Evolutionary conservation across 208 protist species (phyloP).

Genomic region (Wallacemonas collosoma): DNA sequence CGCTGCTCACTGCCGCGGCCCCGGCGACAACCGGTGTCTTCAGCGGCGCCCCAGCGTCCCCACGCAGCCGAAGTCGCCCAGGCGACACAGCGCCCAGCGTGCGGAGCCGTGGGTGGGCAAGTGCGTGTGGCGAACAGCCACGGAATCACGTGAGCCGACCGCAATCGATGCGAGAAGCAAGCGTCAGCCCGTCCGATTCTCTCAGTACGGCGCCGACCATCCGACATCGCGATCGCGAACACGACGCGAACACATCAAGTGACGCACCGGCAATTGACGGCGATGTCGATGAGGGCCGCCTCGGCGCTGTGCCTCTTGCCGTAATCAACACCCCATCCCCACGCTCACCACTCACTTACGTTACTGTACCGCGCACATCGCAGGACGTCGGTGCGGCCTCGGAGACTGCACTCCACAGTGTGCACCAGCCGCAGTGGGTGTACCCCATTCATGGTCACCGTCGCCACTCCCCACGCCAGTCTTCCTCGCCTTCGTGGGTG

Average conservation of each 20-base stretch:
- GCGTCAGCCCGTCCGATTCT: slow-evolving; percentile 5
- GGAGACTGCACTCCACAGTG: neutral
- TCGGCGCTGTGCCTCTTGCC: neutral
- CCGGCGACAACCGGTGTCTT: no score
- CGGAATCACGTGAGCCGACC: no score
- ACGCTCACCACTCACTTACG: neutral
- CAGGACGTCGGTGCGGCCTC: neutral
- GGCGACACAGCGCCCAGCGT: no score
- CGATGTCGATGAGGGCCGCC: neutral
- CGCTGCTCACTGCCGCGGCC: no score
- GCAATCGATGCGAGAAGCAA: neutral
- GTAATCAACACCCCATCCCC: neutral
- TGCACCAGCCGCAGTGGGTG: neutral
- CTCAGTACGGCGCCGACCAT: slow-evolving; percentile 3
- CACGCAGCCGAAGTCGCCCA: no score
- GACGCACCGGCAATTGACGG: no score
- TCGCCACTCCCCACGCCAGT: slow-evolving; percentile 8
- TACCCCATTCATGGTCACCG: slow-evolving; percentile 3
- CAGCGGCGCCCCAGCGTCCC: no score
- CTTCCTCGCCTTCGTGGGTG: slow-evolving; percentile 6
- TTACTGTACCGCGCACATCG: neutral
- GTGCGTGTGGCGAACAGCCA: no score
- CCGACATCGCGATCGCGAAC: neutral
- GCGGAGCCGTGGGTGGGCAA: no score
- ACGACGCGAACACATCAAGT: no score